These are phyloP conservation scores for Trifolium pratense DNA, from an alignment of 306 rosid species.

Conservation along the genomic window DNA sequence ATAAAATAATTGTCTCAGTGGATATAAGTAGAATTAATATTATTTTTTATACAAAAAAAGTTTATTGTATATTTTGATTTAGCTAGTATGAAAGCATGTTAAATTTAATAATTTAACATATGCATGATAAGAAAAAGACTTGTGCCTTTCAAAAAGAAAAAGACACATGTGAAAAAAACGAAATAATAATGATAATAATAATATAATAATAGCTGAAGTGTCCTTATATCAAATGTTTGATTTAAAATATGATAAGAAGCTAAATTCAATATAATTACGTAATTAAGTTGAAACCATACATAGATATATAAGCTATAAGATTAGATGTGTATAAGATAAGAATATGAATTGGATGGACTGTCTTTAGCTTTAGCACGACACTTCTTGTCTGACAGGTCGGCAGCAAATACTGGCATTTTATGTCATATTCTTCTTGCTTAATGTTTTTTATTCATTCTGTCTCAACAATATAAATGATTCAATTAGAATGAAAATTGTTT, in stretches of 20 bases:
- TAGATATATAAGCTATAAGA: not conserved
- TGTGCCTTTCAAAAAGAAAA: too few relatives aligned
- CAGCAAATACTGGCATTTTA: not conserved
- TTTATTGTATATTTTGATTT: too few relatives aligned
- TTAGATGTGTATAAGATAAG: not conserved
- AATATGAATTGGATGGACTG: not conserved
- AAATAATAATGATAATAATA: not conserved
- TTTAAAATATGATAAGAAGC: not conserved
- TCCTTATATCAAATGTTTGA: not conserved
- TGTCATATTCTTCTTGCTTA: too few relatives aligned
- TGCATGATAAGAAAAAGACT: too few relatives aligned
- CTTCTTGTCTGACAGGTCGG: not conserved
- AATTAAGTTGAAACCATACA: not conserved
- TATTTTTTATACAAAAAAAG: too few relatives aligned
- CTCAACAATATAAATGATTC: too few relatives aligned
- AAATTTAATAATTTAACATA: too few relatives aligned
- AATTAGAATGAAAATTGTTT: too few relatives aligned
- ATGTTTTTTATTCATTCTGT: too few relatives aligned
- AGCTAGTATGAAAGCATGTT: too few relatives aligned
- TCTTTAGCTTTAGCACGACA: conserved; percentile 14
- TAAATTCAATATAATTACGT: not conserved
- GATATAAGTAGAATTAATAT: not conserved
- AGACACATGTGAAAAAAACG: too few relatives aligned
- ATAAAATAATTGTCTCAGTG: not conserved
- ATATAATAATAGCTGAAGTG: not conserved